phyloP scores from a whole-genome alignment of 2,329 filamentous ascomycete genomes.

The Cercospora brassicicola region DNA sequence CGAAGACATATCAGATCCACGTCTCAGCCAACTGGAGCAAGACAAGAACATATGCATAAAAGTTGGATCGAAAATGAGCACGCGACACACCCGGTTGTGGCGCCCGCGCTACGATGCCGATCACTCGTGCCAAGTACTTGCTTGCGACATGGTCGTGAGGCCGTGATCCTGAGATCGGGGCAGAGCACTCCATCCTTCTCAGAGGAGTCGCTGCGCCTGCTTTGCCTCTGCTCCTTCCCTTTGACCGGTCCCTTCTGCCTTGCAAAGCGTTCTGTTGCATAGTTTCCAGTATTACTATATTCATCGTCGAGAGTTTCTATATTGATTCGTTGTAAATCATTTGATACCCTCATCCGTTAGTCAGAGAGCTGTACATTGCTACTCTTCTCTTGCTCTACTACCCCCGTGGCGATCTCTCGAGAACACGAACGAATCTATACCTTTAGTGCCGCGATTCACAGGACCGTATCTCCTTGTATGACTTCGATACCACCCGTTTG shows the following conservation, averaged over 20 bases:
- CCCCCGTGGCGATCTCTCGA: not conserved
- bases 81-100: constrained; percentile 5
- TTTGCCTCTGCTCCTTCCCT: not conserved
- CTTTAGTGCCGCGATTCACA: not conserved
- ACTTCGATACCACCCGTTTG: not conserved
- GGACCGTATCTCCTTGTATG: not conserved
- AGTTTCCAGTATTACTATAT: not conserved
- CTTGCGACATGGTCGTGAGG: not conserved
- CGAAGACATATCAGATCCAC: not conserved
- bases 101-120: not conserved
- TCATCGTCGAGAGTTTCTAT: not conserved
- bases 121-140: constrained; percentile 3
- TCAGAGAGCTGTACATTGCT: not conserved
- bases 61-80: not conserved
- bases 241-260: not conserved
- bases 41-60: not conserved
- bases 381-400: not conserved
- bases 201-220: not conserved
- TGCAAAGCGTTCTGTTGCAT: not conserved
- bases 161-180: not conserved
- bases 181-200: not conserved
- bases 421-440: not conserved
- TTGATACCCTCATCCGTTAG: not conserved
- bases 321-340: not conserved
- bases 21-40: not conserved